Conservation (phyloP, 176 grass and related monocot genomes). For the Zizania latifolia region DNA sequence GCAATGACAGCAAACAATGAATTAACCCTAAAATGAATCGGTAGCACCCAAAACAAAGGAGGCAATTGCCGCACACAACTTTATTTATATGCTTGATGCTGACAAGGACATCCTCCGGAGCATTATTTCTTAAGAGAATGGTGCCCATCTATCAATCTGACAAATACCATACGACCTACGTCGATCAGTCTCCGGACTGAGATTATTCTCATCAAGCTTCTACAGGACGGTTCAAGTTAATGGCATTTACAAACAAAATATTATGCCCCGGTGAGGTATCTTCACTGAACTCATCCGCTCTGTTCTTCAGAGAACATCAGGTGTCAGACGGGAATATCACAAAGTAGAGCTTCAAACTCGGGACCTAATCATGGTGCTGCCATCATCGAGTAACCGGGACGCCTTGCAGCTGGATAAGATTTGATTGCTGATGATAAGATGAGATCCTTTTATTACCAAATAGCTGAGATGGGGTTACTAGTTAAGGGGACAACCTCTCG, state of each 20-base stretch:
- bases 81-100: slow-evolving; percentile 5
- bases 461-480: slow-evolving; percentile 18
- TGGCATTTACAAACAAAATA: not conserved
- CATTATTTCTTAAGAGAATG: not conserved
- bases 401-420: slow-evolving; percentile 33
- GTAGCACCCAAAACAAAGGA: not conserved
- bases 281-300: not conserved
- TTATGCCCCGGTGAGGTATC: not conserved
- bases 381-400: not conserved
- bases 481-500: slow-evolving; percentile 70
- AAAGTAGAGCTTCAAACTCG: slow-evolving; percentile 27
- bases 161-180: not conserved
- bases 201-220: not conserved
- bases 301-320: not conserved
- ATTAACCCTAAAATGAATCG: not conserved
- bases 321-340: not conserved
- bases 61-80: not conserved
- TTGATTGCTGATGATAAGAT: slow-evolving; percentile 15
- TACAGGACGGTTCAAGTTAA: not conserved
- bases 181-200: not conserved
- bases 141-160: not conserved
- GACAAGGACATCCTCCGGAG: not conserved
- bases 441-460: slow-evolving; percentile 38
- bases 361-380: slow-evolving; percentile 29
- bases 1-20: too few species aligned